Base-by-base conservation (phyloP, 2,329 filamentous ascomycete species). In the Colletotrichum abscissum region DNA sequence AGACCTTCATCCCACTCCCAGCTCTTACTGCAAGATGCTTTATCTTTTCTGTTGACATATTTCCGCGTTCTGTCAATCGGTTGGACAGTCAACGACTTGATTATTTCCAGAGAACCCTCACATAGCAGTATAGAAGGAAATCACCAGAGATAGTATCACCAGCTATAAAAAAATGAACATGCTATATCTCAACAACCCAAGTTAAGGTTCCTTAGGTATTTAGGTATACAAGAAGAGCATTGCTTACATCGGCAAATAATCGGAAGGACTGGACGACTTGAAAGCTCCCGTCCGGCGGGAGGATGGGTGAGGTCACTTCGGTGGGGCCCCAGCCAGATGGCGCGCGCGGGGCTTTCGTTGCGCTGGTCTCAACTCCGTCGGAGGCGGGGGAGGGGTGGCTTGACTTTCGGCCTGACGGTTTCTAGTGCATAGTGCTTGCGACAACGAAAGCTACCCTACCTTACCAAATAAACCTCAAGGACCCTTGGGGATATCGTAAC, bases 281-380 rank as follows among this genome's bases (percentile, higher is more conserved):
- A 42, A 26, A 63, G 66, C 67, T 69, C 59, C 8, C 19, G 8
- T 49, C 42, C 42, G 19, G 16, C 69, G 65, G 56, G 28, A 22
- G n/a, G 63, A 63, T 38, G 64, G 35, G 72, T 66, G 72, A 74
- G 72, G 72, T 74, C 72, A 74, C 69, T 42, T 49, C 0, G 38
- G 69, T 74, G 73, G 73, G 69, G 69, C 58, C 19, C n/a, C 33
- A 7, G 33, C 63, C 24, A 49, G 46, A 49, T 60, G 63, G 69
- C 64, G 33, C 64, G 33, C 33, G 42, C 42, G 63, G 69, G 69
- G 64, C 14, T 38, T 56, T 42, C 22, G 52, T 58, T 58, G 54
- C 33, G 63, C 46, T 62, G 63, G 63, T 67, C 63, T 67, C 55
- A 67, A 26, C 33, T 26, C 12, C 30, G 46, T 42, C 42, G 22